Percentiles rank a stretch among this genome's conserved stretches.
These are phyloP conservation scores for Cercospora janseana DNA, from an alignment of 2,329 filamentous ascomycete species.

Conservation along the genomic window DNA sequence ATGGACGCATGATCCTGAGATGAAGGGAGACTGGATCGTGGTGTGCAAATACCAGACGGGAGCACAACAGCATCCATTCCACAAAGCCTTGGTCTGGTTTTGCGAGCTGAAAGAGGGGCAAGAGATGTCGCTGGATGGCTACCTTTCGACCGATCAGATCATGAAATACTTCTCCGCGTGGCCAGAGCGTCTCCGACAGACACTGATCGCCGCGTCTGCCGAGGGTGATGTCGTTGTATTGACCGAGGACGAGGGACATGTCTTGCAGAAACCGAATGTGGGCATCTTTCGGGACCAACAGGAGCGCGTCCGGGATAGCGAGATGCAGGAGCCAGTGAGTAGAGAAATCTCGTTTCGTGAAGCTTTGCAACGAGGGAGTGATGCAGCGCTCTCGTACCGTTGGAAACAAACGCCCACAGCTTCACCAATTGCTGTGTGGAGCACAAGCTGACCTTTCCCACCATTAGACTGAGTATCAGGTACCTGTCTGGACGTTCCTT, in stretches of 20 bases:
- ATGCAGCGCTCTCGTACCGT: too few relatives aligned
- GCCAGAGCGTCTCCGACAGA: conserved; percentile 1
- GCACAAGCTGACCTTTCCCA: too few relatives aligned
- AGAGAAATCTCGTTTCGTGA: too few relatives aligned
- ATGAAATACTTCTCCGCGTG: neutral
- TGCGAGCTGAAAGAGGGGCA: neutral
- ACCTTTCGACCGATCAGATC: neutral
- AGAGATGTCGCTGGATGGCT: neutral
- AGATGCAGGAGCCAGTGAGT: too few relatives aligned
- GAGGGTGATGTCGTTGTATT: neutral
- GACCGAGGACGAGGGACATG: neutral
- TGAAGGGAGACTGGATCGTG: neutral
- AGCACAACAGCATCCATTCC: neutral
- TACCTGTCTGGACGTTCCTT: too few relatives aligned
- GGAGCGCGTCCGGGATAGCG: neutral
- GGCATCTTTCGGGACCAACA: neutral
- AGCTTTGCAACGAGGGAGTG: too few relatives aligned
- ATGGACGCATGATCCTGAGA: neutral
- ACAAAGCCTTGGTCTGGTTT: neutral
- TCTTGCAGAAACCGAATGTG: neutral
- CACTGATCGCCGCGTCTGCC: neutral
- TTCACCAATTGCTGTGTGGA: too few relatives aligned
- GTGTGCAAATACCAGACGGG: neutral
- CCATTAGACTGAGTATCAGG: too few relatives aligned
- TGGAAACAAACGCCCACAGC: too few relatives aligned